These are phyloP conservation scores for Hysterium pulicare DNA, from an alignment of 2,329 filamentous ascomycete genomes.

Conservation along the genomic window DNA sequence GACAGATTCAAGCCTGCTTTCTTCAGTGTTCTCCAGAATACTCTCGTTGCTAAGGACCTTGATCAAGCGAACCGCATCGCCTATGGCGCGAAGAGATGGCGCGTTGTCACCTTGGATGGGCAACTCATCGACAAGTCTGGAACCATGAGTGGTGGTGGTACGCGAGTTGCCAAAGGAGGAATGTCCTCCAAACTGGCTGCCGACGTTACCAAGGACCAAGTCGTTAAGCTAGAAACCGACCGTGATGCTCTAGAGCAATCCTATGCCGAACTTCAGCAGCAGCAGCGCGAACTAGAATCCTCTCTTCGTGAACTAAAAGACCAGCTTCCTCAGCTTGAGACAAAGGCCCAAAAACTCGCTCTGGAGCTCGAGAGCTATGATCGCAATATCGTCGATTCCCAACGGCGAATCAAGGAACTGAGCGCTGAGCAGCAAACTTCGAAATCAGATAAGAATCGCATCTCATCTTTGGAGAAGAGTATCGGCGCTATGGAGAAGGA, in stretches of 20 bases:
- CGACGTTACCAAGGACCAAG: conserved; percentile 83
- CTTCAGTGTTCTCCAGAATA: conserved; percentile 93
- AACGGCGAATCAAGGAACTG: conserved; percentile 82
- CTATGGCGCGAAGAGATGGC: conserved; percentile 89
- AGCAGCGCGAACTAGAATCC: conserved; percentile 74
- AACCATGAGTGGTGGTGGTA: conserved; percentile 97
- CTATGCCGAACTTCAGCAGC: conserved; percentile 80
- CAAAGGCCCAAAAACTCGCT: conserved; percentile 82
- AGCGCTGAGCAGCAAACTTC: conserved; percentile 76
- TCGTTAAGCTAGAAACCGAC: conserved; percentile 80
- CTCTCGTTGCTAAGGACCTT: conserved; percentile 85
- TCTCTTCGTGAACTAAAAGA: conserved; percentile 69
- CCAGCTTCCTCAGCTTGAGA: conserved; percentile 80
- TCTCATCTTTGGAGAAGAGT: conserved; percentile 70
- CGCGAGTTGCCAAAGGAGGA: conserved; percentile 80
- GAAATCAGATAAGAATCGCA: conserved; percentile 72
- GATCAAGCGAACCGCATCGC: conserved; percentile 97
- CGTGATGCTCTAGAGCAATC: conserved; percentile 80
- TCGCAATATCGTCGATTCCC: conserved; percentile 77
- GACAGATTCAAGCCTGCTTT: conserved; percentile 86
- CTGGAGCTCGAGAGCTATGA: conserved; percentile 86
- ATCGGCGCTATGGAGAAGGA: conserved; percentile 73
- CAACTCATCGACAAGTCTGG: conserved; percentile 97
- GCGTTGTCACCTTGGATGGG: conserved; percentile 91
- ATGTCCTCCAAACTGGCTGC: conserved; percentile 97